Evolutionary conservation across 192 early-diverging fungal species (phyloP).

Genomic region (Coemansia sp.): DNA sequence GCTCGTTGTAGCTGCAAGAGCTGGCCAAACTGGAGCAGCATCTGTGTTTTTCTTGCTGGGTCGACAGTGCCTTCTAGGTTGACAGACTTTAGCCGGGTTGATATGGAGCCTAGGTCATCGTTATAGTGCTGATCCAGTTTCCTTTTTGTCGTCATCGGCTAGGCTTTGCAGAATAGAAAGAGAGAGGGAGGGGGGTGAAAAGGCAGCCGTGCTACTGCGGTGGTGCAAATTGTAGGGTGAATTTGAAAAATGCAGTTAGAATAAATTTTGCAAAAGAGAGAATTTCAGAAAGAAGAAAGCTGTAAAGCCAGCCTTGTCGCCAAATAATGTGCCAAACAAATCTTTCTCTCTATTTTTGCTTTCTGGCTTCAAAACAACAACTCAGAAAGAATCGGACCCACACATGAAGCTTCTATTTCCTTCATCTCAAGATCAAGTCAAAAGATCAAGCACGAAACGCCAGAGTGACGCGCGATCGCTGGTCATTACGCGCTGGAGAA

Average conservation of each 20-base stretch:
- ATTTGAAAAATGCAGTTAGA: not conserved
- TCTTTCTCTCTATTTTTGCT: too few species aligned
- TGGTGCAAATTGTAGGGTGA: not conserved
- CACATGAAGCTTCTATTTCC: too few species aligned
- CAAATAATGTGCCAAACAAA: too few species aligned
- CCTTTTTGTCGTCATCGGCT: conserved; percentile 33
- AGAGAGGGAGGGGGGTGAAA: not conserved
- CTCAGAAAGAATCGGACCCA: too few species aligned
- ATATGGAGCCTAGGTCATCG: not conserved
- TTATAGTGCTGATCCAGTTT: conserved; percentile 22
- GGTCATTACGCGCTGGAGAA: too few species aligned
- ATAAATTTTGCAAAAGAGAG: not conserved
- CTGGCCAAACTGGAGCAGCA: conserved; percentile 52
- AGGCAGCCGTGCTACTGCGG: not conserved
- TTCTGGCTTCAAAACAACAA: too few species aligned
- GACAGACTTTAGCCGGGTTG: conserved; percentile 14
- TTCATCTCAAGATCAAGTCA: too few species aligned
- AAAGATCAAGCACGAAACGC: too few species aligned
- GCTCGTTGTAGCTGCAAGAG: conserved; percentile 19
- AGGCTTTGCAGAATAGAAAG: not conserved
- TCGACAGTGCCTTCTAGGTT: conserved; percentile 28
- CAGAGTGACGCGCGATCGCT: too few species aligned
- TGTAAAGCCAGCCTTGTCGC: not conserved
- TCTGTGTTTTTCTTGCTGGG: conserved; percentile 27
- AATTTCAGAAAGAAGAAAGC: not conserved